Percentiles rank a stretch among this genome's conserved stretches.
Evolutionary conservation across 2,329 filamentous ascomycete species (phyloP).

Genomic region (Scedosporium dehoogii): DNA sequence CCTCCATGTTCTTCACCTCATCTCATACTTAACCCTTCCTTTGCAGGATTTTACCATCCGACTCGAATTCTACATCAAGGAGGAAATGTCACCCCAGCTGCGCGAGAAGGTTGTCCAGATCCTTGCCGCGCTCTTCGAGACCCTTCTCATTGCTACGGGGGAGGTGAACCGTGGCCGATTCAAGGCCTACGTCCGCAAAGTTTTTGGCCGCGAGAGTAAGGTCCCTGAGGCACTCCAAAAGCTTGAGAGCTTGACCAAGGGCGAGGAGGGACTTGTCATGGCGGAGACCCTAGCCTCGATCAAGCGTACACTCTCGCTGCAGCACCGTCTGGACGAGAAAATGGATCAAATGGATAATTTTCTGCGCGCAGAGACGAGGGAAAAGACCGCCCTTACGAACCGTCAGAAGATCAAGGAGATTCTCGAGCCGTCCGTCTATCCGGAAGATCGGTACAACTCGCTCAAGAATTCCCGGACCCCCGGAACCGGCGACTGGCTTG

Average conservation of each 20-base stretch:
- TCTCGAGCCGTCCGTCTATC: constrained; percentile 29
- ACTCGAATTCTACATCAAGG: constrained; percentile 28
- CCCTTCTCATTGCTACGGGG: constrained; percentile 32
- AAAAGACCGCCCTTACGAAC: constrained; percentile 20
- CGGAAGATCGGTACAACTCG: constrained; percentile 29
- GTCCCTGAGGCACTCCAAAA: constrained; percentile 28
- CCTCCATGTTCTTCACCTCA: constrained; percentile 3
- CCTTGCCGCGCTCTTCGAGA: constrained; percentile 32
- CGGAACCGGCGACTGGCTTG: constrained; percentile 36
- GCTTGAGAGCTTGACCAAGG: constrained; percentile 28
- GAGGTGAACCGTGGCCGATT: constrained; percentile 29
- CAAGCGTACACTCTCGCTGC: constrained; percentile 23
- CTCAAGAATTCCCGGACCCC: constrained; percentile 29
- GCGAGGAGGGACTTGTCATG: constrained; percentile 31
- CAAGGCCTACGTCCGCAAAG: constrained; percentile 28
- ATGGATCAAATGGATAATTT: constrained; percentile 21
- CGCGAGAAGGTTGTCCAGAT: constrained; percentile 29
- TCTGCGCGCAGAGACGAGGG: constrained; percentile 23
- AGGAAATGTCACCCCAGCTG: constrained; percentile 26
- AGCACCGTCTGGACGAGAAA: constrained; percentile 24
- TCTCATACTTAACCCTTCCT: background rate
- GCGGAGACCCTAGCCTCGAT: constrained; percentile 32
- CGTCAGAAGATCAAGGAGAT: constrained; percentile 28
- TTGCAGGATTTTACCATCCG: constrained; percentile 30
- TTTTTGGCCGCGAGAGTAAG: constrained; percentile 28